phyloP scores from a whole-genome alignment of 1,139 yeast species.

The Sugiyamaella pinicola region DNA sequence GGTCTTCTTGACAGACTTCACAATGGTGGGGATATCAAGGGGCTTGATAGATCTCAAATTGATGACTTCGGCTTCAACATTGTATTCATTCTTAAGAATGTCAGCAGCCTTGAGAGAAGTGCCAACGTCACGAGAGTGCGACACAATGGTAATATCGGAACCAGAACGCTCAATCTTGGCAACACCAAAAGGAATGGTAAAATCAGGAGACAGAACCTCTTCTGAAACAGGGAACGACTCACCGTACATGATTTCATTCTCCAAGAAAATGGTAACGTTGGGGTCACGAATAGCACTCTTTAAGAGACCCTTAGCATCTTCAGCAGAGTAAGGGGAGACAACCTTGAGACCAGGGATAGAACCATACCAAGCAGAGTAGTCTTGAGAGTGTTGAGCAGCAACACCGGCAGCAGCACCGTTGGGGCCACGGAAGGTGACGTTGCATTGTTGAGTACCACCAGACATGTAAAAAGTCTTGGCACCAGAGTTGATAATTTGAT shows the following conservation, averaged over 20 bases:
- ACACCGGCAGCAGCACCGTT: slow-evolving; percentile 99
- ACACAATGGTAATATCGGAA: slow-evolving; percentile 81
- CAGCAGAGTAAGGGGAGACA: slow-evolving; percentile 91
- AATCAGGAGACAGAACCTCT: slow-evolving; percentile 86
- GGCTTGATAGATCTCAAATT: slow-evolving; percentile 98
- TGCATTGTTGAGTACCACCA: slow-evolving; percentile 97
- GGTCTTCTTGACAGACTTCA: slow-evolving; percentile 92
- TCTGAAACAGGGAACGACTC: slow-evolving; percentile 88
- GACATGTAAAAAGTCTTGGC: slow-evolving; percentile 99
- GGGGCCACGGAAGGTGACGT: slow-evolving; percentile 97
- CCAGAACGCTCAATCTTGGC: slow-evolving; percentile 96
- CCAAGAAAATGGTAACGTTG: slow-evolving; percentile 93
- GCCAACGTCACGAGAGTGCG: slow-evolving; percentile 89
- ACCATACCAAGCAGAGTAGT: slow-evolving; percentile 97
- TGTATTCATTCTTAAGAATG: slow-evolving; percentile 75
- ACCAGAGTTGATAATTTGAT: slow-evolving; percentile 96
- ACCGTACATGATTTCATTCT: slow-evolving; percentile 93
- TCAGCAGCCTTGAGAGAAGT: slow-evolving; percentile 91
- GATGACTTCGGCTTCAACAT: slow-evolving; percentile 89
- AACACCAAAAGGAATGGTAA: slow-evolving; percentile 88
- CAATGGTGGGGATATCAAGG: slow-evolving; percentile 82
- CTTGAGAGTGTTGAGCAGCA: slow-evolving; percentile 99
- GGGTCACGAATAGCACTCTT: slow-evolving; percentile 99
- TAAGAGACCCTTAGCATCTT: slow-evolving; percentile 92
- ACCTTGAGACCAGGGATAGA: slow-evolving; percentile 98